Evolutionary conservation across 306 rosid genomes (phyloP).

Genomic region (Malus domestica): DNA sequence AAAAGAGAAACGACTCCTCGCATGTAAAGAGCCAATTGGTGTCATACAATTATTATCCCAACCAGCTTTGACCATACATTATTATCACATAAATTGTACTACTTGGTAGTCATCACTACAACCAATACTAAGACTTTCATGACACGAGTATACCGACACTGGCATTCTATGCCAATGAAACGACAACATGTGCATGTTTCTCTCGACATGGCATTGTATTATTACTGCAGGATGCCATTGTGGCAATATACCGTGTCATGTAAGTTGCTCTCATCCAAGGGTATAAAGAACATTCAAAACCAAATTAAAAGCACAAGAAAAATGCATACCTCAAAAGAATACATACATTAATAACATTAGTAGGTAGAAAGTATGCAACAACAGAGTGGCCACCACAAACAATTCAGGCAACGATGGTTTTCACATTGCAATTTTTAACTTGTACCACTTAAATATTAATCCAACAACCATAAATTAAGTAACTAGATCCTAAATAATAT

Average conservation of each 20-base stretch:
- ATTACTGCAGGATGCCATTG: background rate
- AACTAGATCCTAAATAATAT: conserved; percentile 20
- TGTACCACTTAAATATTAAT: conserved; percentile 16
- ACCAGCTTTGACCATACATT: too few species aligned
- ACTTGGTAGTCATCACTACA: background rate
- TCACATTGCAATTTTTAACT: conserved; percentile 25
- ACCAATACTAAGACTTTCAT: too few species aligned
- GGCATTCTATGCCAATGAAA: background rate
- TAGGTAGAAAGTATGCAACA: conserved; percentile 23
- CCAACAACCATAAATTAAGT: conserved; percentile 21
- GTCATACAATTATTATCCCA: too few species aligned
- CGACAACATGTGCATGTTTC: background rate
- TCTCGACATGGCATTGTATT: background rate
- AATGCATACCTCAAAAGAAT: background rate
- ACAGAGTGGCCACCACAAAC: conserved; percentile 6
- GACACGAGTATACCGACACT: background rate
- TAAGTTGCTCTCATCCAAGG: background rate
- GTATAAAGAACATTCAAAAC: background rate
- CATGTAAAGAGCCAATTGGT: too few species aligned
- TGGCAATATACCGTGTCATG: background rate
- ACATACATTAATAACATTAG: conserved; percentile 11
- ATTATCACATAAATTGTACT: too few species aligned
- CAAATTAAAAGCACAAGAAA: background rate
- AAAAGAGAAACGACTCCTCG: background rate
- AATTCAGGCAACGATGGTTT: conserved; percentile 20